Base-by-base conservation (phyloP, 75 land plant species). In the Cryptomeria japonica region DNA sequence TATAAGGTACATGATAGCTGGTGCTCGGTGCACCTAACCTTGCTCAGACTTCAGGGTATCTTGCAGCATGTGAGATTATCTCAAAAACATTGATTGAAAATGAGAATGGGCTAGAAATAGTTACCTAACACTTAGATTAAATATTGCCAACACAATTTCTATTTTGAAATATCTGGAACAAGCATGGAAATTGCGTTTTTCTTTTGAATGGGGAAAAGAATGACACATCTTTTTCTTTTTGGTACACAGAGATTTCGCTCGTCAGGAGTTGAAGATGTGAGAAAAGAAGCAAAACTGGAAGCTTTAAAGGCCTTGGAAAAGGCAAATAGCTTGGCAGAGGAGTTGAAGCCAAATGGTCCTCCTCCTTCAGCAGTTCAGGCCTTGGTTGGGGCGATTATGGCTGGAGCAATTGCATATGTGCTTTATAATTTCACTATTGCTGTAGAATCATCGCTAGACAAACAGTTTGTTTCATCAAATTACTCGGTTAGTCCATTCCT, bases 381-480 rank as follows among this genome's bases (percentile, higher is more conserved):
- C 73, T 91, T 97, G 25, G 86, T 91, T 41, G 99, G 99, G 46
- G 96, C 92, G 56, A 41, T 94, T 83, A 70, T 93, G 16, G 97
- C 99, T 0, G 99, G 95, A 22, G 93, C 64, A n/a, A 94, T 97
- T 73, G 94, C 97, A 0, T 68, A 95, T n/a, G 87, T 96, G 37
- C 92, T 97, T 28, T 97, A 97, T 83, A 97, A 94, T 88, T 97
- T 97, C 87, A 87, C 96, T 32, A 89, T 88, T 51, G 91, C 94
- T 79, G 91, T 97, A 80, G 96, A 95, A 87, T 94, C 93, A 31
- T 70, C 94, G 7, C 93, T 97, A 61, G 93, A 92, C 83, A 89
- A 89, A 3, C 96, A 96, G 86, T 89, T 93, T 1, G 88, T 96
- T 10, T 93, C 99, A 6, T 91, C 92, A 84, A 93, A 93, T 89